These are phyloP conservation scores for Gossypium sturtianum DNA, from an alignment of 345 rosid genomes.

Conservation along the genomic window DNA sequence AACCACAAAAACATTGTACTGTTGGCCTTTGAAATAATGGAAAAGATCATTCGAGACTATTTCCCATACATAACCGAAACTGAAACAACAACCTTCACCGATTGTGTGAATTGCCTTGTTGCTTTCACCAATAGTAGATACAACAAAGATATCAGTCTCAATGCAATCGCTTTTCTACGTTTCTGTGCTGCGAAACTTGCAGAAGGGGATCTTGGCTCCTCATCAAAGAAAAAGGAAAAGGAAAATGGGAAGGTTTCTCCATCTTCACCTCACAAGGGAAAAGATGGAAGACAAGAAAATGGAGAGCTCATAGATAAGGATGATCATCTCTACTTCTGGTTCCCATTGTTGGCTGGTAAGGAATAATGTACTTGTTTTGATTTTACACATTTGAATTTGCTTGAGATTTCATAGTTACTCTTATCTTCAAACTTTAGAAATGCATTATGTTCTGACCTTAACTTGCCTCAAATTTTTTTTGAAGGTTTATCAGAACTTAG, in stretches of 20 bases:
- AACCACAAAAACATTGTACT: slow-evolving; percentile 95
- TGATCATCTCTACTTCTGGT: slow-evolving; percentile 90
- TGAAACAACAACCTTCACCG: slow-evolving; percentile 97
- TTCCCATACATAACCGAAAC: slow-evolving; percentile 97
- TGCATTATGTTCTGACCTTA: neutral
- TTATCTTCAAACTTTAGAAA: neutral
- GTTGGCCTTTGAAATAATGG: slow-evolving; percentile 90
- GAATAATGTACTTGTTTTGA: slow-evolving; percentile 17
- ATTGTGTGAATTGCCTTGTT: slow-evolving; percentile 93
- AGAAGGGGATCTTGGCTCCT: slow-evolving; percentile 75
- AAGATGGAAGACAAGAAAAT: slow-evolving; percentile 54
- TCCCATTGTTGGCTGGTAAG: slow-evolving; percentile 92
- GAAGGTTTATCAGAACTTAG: slow-evolving; percentile 98
- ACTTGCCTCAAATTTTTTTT: slow-evolving; percentile 9
- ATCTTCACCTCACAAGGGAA: slow-evolving; percentile 45
- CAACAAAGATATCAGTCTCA: slow-evolving; percentile 88
- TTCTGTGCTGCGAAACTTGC: slow-evolving; percentile 97
- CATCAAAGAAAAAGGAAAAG: slow-evolving; percentile 61
- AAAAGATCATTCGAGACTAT: slow-evolving; percentile 92
- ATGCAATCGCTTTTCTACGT: slow-evolving; percentile 85
- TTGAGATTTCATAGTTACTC: slow-evolving; percentile 14
- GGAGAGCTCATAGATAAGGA: slow-evolving; percentile 64
- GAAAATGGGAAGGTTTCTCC: slow-evolving; percentile 51
- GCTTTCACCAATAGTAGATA: slow-evolving; percentile 96
- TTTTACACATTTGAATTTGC: slow-evolving; percentile 15